Percentiles rank a stretch among this genome's conserved stretches.
Conservation (phyloP, 805 yeast genomes). For the Clavispora phyllophila region DNA sequence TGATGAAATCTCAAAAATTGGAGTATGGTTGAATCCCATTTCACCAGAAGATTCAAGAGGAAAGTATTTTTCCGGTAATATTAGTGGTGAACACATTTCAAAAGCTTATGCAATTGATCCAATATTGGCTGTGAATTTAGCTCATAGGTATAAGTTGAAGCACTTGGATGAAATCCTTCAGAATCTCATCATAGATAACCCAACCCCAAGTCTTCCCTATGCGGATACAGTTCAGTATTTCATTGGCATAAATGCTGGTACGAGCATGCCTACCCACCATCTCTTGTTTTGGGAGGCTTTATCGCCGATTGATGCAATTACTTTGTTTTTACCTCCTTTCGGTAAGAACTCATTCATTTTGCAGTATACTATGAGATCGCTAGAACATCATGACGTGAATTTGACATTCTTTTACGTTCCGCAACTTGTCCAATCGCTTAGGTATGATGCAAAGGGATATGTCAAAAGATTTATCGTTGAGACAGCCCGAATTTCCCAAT, state of each 20-base stretch:
- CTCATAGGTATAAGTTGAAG: constrained; percentile 49
- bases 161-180: constrained; percentile 37
- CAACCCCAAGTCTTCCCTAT: constrained; percentile 51
- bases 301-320: constrained; percentile 81
- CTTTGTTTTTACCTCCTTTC: constrained; percentile 71
- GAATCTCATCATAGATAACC: constrained; percentile 47
- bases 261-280: constrained; percentile 35
- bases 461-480: constrained; percentile 86
- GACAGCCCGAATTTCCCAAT: constrained; percentile 83
- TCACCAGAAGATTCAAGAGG: constrained; percentile 39
- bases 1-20: constrained; percentile 67
- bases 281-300: constrained; percentile 68
- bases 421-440: constrained; percentile 88
- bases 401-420: constrained; percentile 95
- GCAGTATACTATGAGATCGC: constrained; percentile 86
- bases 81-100: constrained; percentile 40
- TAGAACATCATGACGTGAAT: constrained; percentile 82
- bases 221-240: constrained; percentile 59
- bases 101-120: constrained; percentile 68
- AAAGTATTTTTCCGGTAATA: constrained; percentile 24
- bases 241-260: constrained; percentile 34
- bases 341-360: constrained; percentile 60
- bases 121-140: constrained; percentile 64
- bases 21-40: constrained; percentile 74
- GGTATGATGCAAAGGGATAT: constrained; percentile 79